phyloP scores from a whole-genome alignment of 805 yeast species.

The Candida boleticola region DNA sequence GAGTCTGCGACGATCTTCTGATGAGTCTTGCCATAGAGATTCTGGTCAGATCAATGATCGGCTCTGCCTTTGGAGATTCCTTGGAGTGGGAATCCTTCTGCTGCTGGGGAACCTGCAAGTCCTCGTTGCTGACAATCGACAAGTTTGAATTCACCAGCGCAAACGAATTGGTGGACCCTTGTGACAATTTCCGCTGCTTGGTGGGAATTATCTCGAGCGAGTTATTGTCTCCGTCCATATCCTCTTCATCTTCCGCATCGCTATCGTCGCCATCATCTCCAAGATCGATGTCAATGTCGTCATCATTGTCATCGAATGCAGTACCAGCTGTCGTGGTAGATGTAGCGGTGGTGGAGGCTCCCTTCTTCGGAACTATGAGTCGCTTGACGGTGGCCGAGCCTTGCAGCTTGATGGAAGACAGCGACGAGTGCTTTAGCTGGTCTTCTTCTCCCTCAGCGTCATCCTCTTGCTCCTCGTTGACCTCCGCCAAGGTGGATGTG shows the following conservation, averaged over 20 bases:
- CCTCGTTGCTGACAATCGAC: slow-evolving; percentile 23
- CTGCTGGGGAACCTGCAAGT: slow-evolving; percentile 5
- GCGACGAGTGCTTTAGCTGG: neutral
- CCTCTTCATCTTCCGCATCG: slow-evolving; percentile 28
- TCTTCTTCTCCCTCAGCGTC: slow-evolving; percentile 17
- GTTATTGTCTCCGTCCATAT: slow-evolving; percentile 19
- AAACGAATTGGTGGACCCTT: slow-evolving; percentile 34
- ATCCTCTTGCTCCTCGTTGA: slow-evolving; percentile 2
- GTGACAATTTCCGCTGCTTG: slow-evolving; percentile 38
- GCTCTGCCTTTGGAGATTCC: slow-evolving; percentile 43
- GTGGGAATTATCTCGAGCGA: slow-evolving; percentile 19
- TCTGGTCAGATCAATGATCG: slow-evolving; percentile 68
- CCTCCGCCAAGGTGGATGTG: neutral
- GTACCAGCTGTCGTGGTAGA: slow-evolving; percentile 15
- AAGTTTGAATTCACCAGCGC: slow-evolving; percentile 31
- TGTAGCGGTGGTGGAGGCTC: slow-evolving; percentile 1
- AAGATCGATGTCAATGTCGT: slow-evolving; percentile 15
- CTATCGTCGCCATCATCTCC: slow-evolving; percentile 28
- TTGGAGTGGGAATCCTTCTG: slow-evolving; percentile 6
- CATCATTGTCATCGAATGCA: slow-evolving; percentile 16
- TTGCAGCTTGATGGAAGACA: no score
- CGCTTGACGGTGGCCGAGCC: neutral
- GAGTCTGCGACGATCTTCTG: slow-evolving; percentile 71
- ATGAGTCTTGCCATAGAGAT: slow-evolving; percentile 73
- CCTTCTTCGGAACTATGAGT: neutral